phyloP scores from a whole-genome alignment of 106 monocot genomes.

The Vanilla planifolia region DNA sequence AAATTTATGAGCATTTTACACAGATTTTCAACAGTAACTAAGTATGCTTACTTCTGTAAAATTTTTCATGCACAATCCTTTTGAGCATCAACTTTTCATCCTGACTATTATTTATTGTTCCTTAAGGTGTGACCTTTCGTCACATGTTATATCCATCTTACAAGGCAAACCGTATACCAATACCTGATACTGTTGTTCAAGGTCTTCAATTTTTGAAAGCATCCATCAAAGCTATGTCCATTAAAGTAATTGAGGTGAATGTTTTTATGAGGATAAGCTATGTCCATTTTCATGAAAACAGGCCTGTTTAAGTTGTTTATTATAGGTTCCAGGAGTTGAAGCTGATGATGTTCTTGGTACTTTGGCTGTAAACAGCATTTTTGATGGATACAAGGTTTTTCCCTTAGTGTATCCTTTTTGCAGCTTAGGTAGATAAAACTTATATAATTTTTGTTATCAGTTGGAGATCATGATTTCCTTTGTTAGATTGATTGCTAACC shows the following conservation, averaged over 20 bases:
- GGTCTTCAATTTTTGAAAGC: constrained; percentile 95
- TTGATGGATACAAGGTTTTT: constrained; percentile 79
- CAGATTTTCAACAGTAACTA: no score
- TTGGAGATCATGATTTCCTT: no score
- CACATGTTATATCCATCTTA: constrained; percentile 82
- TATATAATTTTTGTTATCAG: no score
- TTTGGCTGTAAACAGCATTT: constrained; percentile 79
- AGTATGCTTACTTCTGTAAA: neutral
- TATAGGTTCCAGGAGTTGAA: constrained; percentile 99
- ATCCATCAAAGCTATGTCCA: constrained; percentile 93
- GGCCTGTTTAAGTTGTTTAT: constrained; percentile 3
- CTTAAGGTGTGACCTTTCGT: constrained; percentile 75
- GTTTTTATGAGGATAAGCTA: neutral
- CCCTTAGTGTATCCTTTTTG: no score
- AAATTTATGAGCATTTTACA: no score
- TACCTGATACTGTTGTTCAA: constrained; percentile 94
- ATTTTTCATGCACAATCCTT: neutral
- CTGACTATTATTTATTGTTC: constrained; percentile 12
- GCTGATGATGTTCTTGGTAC: constrained; percentile 99
- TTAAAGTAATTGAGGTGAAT: constrained; percentile 96
- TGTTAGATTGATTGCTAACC: no score
- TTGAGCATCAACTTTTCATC: neutral
- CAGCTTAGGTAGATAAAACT: no score
- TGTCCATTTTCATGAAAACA: no score
- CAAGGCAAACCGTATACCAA: constrained; percentile 84